Evolutionary conservation across 305 asterid species (phyloP).

Genomic region (Fraxinus greggii): DNA sequence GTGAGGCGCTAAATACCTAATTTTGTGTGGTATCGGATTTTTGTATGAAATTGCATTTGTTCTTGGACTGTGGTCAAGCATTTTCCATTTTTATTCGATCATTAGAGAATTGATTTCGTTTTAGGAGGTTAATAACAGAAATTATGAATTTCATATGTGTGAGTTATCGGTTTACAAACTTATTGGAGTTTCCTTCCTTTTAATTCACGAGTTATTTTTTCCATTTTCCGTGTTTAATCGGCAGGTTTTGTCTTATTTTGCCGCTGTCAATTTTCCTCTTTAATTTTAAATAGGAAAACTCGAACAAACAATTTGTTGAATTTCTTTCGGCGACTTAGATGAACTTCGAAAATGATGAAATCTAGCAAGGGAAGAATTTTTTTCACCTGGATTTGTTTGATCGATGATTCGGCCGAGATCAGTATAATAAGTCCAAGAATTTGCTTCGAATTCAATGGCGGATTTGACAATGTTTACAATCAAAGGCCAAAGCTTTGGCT

Average conservation of each 20-base stretch:
- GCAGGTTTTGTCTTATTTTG: neutral
- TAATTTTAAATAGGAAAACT: neutral
- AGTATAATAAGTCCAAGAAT: constrained; percentile 31
- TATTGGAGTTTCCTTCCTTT: neutral
- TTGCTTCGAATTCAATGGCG: constrained; percentile 30
- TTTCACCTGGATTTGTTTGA: constrained; percentile 26
- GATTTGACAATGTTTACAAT: constrained; percentile 35
- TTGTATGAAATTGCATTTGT: neutral
- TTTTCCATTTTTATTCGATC: neutral
- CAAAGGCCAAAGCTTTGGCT: constrained; percentile 25
- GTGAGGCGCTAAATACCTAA: too few relatives aligned
- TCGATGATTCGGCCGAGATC: constrained; percentile 26
- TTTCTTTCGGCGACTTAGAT: neutral
- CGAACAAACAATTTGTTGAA: neutral
- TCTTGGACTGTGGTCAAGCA: neutral
- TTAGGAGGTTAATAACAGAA: neutral
- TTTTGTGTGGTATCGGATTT: too few relatives aligned
- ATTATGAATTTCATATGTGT: neutral
- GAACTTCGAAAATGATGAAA: neutral
- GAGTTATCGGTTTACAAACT: neutral
- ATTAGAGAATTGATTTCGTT: neutral
- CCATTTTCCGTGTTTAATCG: neutral
- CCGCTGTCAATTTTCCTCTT: neutral
- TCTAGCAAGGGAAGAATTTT: neutral
- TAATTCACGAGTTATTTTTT: neutral